Conservation (phyloP, 1,139 yeast species). For the Yamadazyma songkhlaensis region DNA sequence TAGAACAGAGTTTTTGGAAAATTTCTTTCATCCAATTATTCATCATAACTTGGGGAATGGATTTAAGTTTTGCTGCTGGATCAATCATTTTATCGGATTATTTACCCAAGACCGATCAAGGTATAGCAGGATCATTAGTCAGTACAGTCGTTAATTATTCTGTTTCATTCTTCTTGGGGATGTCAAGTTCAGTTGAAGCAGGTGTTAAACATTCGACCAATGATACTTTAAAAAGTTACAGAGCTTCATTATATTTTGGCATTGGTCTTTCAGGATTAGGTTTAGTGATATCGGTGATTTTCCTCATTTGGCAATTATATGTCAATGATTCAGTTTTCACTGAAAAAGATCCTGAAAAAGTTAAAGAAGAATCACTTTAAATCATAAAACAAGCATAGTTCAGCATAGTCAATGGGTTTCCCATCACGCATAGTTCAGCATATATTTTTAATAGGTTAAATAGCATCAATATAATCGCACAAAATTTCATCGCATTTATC, state of each 20-base stretch:
- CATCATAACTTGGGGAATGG: slow-evolving; percentile 57
- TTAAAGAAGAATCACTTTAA: not conserved
- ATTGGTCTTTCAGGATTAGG: slow-evolving; percentile 37
- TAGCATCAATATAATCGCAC: not conserved
- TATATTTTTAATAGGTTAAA: not conserved
- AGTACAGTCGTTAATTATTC: slow-evolving; percentile 55
- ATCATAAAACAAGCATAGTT: too few relatives aligned
- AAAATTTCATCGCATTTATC: not conserved
- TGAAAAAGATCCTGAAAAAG: not conserved
- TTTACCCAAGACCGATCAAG: slow-evolving; percentile 51
- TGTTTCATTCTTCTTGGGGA: slow-evolving; percentile 51
- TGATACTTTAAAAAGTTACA: slow-evolving; percentile 31
- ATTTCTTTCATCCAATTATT: slow-evolving; percentile 48
- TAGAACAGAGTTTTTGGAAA: slow-evolving; percentile 45
- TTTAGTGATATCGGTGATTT: slow-evolving; percentile 26
- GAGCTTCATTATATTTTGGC: slow-evolving; percentile 45
- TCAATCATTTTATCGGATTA: slow-evolving; percentile 50
- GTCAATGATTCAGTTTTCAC: not conserved
- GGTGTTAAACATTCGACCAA: slow-evolving; percentile 23
- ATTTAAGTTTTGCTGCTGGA: slow-evolving; percentile 56
- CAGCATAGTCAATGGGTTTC: not conserved
- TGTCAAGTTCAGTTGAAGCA: slow-evolving; percentile 47
- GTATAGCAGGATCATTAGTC: slow-evolving; percentile 59
- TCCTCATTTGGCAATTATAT: slow-evolving; percentile 23
- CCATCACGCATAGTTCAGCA: not conserved